A percentile compares a stretch with the other conserved stretches of the same genome.
phyloP scores from a whole-genome alignment of 495 filamentous ascomycete genomes.

The Antarctomyces pellizariae region DNA sequence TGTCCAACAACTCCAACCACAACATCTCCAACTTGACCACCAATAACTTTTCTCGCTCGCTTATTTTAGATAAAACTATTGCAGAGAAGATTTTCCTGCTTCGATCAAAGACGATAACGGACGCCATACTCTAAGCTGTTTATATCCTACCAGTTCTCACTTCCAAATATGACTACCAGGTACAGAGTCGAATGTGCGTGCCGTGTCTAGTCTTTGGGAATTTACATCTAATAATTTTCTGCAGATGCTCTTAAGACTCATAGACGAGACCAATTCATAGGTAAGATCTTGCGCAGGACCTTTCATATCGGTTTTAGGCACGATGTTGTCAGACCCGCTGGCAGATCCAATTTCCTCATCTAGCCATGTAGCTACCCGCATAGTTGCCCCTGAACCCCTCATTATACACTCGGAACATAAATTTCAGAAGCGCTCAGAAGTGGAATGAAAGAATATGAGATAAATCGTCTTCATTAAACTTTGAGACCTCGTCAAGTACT shows the following conservation, averaged over 20 bases:
- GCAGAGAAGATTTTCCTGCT: no score
- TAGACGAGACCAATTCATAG: conserved; percentile 60
- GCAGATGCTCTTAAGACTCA: conserved; percentile 78
- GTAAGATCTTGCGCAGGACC: conserved; percentile 18
- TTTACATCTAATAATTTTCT: conserved; percentile 5
- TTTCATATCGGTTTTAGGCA: conserved; percentile 2
- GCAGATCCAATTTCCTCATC: conserved; percentile 3
- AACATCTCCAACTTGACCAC: no score
- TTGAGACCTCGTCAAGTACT: conserved; percentile 6
- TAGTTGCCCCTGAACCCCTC: conserved; percentile 1
- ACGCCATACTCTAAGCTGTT: no score
- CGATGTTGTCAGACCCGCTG: conserved; percentile 2
- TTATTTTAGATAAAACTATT: no score
- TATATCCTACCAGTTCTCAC: no score
- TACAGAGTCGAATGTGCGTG: conserved; percentile 72
- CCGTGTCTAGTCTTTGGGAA: conserved; percentile 2
- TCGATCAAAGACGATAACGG: no score
- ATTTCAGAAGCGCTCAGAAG: conserved; percentile 32
- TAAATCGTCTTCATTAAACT: conserved; percentile 2
- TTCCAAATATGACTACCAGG: conserved; percentile 51
- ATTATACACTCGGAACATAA: conserved; percentile 7
- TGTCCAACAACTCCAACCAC: no score
- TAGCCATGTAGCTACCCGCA: conserved; percentile 1
- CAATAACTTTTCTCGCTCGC: no score
- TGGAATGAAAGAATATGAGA: neutral